Evolutionary conservation across 2,329 filamentous ascomycete genomes (phyloP), one percentile per base, ranked within the genome.

Genomic region (Fusarium vanettenii): DNA sequence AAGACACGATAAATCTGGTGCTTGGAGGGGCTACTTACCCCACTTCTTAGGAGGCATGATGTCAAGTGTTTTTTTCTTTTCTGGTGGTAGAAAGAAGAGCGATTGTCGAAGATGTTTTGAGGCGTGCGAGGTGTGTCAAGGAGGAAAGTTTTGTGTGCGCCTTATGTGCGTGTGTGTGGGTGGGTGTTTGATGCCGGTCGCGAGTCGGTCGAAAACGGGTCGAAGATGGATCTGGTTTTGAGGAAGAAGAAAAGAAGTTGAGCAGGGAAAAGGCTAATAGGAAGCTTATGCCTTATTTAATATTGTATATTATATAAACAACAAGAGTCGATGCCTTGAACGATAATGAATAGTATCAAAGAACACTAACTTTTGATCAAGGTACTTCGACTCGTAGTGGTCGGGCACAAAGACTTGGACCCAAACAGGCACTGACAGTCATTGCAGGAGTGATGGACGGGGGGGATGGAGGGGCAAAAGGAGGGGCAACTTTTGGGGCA

Each of bases 41-140:
- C 84, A 86, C 80, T 85, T 83, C 76, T 80, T 82, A 68, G 83
- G 81, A 81, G 84, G 82, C 84, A 86, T 86, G 80, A 80, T 85
- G 80, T 82, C 79, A 76, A 74, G 62, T 25, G 25, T 22, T 27
- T 45, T 22, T 45, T 25, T 48, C 14, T 29, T 50, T 25, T 63
- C 43, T 50, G 43, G 65, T 43, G 35, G 57, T 35, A 37, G 67
- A 52, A 48, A 41, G n/a, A 65, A 69, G 64, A 60, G 63, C 65
- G 65, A 50, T 74, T 77, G 52, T 60, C 35, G 56, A 52, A 60
- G 60, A 67, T 60, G 60, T 37, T 25, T 41, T 55, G 31, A 31
- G 50, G 59, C 22, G 62, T 56, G 62, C 25, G 59, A 43, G 59
- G 22, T 52, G 29, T 71, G 70, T 74, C 52, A 56, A 64, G 64